These are phyloP conservation scores for Elsinoe batatas DNA, from an alignment of 2,329 filamentous ascomycete genomes.

Conservation along the genomic window DNA sequence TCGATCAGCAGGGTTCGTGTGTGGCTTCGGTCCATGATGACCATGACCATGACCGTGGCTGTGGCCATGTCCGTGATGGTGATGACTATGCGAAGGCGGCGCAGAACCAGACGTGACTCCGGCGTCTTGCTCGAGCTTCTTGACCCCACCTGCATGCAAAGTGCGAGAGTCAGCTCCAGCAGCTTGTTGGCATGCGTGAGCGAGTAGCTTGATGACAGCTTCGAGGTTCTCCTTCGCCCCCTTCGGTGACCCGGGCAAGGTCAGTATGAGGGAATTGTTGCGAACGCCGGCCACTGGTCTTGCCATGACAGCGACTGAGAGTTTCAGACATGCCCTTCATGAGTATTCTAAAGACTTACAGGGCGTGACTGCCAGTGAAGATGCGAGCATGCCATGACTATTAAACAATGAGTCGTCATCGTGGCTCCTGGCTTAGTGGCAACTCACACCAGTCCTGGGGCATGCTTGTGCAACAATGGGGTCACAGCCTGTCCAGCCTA, in stretches of 20 bases:
- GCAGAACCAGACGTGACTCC: conserved; percentile 44
- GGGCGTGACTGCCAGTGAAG: conserved; percentile 76
- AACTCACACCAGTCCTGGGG: conserved; percentile 68
- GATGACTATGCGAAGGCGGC: conserved; percentile 34
- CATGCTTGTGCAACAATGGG: conserved; percentile 71
- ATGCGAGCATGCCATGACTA: conserved; percentile 82
- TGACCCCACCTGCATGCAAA: conserved; percentile 70
- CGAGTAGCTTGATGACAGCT: conserved; percentile 77
- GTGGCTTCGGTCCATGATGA: conserved; percentile 52
- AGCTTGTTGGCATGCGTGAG: conserved; percentile 88
- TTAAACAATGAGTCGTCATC: not conserved
- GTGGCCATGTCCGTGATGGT: conserved; percentile 28
- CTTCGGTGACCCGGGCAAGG: conserved; percentile 88
- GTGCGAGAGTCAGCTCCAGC: conserved; percentile 70
- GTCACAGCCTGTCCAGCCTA: conserved; percentile 55
- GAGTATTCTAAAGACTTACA: conserved; percentile 49
- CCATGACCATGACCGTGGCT: conserved; percentile 44
- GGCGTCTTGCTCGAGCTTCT: conserved; percentile 75
- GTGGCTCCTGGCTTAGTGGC: not conserved
- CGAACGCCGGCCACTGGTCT: conserved; percentile 83
- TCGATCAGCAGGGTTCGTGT: conserved; percentile 54
- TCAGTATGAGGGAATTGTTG: conserved; percentile 72
- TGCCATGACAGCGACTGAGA: conserved; percentile 86
- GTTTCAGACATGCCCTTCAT: conserved; percentile 17
- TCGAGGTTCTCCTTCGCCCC: conserved; percentile 89